Conservation (phyloP, 495 filamentous ascomycete genomes). For the Saxispiralis lemnorum region DNA sequence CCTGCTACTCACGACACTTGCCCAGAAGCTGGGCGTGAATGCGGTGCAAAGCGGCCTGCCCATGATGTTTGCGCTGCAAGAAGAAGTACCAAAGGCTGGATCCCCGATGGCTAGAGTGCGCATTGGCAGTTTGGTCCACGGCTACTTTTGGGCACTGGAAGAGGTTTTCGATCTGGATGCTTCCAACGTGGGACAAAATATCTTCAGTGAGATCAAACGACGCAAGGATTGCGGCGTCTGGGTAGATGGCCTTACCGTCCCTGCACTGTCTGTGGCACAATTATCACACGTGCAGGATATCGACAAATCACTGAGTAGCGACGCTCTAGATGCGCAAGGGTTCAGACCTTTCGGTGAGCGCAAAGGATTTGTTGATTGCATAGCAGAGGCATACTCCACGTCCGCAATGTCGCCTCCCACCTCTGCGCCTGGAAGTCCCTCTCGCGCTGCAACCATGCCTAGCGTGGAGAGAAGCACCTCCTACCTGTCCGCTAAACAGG, state of each 20-base stretch:
- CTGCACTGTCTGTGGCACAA: constrained; percentile 33
- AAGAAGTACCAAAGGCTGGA: constrained; percentile 53
- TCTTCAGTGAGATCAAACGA: constrained; percentile 57
- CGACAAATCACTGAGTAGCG: constrained; percentile 37
- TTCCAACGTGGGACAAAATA: constrained; percentile 43
- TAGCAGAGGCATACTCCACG: constrained; percentile 59
- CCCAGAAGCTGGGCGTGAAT: constrained; percentile 68
- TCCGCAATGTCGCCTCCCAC: constrained; percentile 44
- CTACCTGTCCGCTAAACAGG: constrained; percentile 6
- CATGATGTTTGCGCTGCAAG: constrained; percentile 75
- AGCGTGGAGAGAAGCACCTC: constrained; percentile 1
- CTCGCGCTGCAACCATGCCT: not conserved
- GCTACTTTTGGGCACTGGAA: constrained; percentile 64
- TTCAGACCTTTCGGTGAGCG: constrained; percentile 51
- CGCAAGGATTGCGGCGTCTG: constrained; percentile 56
- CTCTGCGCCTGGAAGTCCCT: constrained; percentile 25
- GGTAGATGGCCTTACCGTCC: constrained; percentile 45
- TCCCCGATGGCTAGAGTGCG: constrained; percentile 49
- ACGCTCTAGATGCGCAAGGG: not conserved
- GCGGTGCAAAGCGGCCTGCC: constrained; percentile 60
- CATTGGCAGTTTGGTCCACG: constrained; percentile 66
- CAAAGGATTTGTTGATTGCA: constrained; percentile 45
- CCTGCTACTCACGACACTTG: constrained; percentile 50
- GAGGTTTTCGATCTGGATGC: constrained; percentile 63
- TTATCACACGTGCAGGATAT: constrained; percentile 27